Conservation (phyloP, 768 basidiomycete species). For the Rhodotorula toruloides region DNA sequence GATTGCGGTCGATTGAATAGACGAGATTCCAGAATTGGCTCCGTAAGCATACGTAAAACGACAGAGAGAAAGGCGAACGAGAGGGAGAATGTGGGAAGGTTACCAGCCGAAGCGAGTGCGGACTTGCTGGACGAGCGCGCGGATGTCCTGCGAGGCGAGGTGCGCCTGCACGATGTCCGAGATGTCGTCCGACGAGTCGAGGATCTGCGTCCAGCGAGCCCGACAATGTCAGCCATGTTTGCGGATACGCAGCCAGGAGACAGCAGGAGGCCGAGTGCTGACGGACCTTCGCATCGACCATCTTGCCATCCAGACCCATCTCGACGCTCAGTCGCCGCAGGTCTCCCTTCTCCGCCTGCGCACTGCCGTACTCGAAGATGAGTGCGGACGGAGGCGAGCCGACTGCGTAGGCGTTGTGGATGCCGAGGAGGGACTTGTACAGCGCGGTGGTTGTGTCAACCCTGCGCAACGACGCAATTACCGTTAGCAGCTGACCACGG, state of each 20-base stretch:
- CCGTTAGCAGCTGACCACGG: no score
- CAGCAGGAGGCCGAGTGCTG: no score
- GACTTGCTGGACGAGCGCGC: constrained; percentile 24
- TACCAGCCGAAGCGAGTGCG: constrained; percentile 13
- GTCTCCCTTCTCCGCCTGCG: constrained; percentile 1
- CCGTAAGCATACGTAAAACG: constrained; percentile 2
- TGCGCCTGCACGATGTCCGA: constrained; percentile 24
- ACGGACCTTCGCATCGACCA: constrained; percentile 27
- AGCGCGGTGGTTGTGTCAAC: constrained; percentile 30
- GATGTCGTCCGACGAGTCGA: constrained; percentile 32
- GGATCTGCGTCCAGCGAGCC: constrained; percentile 18
- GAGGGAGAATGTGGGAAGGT: not conserved
- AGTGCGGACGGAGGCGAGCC: constrained; percentile 18
- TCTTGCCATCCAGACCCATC: constrained; percentile 2
- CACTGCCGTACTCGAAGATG: constrained; percentile 17
- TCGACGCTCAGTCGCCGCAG: constrained; percentile 12
- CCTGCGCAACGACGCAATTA: not conserved
- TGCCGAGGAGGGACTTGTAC: constrained; percentile 31
- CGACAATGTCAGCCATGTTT: not conserved
- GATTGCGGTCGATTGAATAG: not conserved
- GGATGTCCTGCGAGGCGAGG: constrained; percentile 23
- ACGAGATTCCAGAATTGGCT: not conserved
- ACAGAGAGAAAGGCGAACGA: not conserved
- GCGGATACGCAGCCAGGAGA: not conserved
- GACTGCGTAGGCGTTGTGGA: constrained; percentile 19